Base-by-base conservation (phyloP, 768 basidiomycete species). In the Russula compacta region DNA sequence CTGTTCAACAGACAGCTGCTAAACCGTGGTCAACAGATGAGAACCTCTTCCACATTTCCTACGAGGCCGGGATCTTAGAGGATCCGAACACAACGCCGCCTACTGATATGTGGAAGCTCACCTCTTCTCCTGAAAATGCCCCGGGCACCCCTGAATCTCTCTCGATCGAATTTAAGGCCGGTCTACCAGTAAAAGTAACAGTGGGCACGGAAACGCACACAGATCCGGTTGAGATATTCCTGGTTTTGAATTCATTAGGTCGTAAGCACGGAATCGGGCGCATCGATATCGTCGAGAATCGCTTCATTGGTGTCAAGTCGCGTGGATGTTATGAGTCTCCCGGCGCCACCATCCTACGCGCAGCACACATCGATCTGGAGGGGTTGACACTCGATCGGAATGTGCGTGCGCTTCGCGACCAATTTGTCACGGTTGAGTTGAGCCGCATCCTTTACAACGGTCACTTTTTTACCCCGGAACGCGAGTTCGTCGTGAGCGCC, bases 11-110 rank as follows among this genome's bases (percentile, higher is more conserved):
- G 77, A 99, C 97, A 49, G 82, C 89, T 11, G 82, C 95, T 58
- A 98, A 98, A 77, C 95, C 97, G 40, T 99, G 97, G 97, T 98
- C 95, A 3, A 99, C 97, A 6, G 95, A 99, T 73, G 97, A 98
- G 77, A 99, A 98, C 78, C 81, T 99, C 51, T 98, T 95, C 86
- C 97, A 99, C 79, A 99, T 98, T 76, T 98, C 97, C 17, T 99
- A 98, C 77, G 97, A 99, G 75, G 95, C 97, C 11, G 97, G 95
- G 48, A 98, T 99, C 73, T 85, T 99, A 65, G 97, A 99, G 74
- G 89, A 98, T 71, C 97, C 97, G 65, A 84, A 95, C 79, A 85
- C 78, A 61, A 98, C 93, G 6, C 97, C 97, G 56, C 95, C 95
- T 17, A 72, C 73, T 12, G 95, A 98, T 79, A 99, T 99, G 97